These are phyloP conservation scores for Zelopaecilomyces penicillatus DNA, from an alignment of 2,329 filamentous ascomycete species.

Conservation along the genomic window DNA sequence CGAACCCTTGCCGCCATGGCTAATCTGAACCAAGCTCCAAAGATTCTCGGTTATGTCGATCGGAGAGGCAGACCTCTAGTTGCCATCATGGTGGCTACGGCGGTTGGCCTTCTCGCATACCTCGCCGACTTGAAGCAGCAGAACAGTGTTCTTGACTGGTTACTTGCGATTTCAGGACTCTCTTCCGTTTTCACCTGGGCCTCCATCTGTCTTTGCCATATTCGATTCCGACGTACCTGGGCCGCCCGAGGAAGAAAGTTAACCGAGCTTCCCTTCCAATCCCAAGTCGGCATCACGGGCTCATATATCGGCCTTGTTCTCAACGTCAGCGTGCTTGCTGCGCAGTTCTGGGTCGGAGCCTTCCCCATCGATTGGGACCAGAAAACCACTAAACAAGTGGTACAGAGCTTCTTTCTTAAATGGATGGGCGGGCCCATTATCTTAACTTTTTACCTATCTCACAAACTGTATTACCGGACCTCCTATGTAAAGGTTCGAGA, in stretches of 20 bases:
- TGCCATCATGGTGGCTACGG: constrained; percentile 59
- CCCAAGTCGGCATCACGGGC: constrained; percentile 69
- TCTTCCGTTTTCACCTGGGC: constrained; percentile 70
- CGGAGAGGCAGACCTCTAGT: constrained; percentile 70
- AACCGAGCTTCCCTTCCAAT: constrained; percentile 70
- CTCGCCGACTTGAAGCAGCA: constrained; percentile 55
- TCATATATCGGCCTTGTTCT: constrained; percentile 73
- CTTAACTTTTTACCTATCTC: constrained; percentile 57
- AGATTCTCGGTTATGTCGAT: constrained; percentile 71
- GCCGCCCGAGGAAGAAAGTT: constrained; percentile 57
- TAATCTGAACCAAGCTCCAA: constrained; percentile 76
- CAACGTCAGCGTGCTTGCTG: constrained; percentile 67
- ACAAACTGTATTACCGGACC: constrained; percentile 70
- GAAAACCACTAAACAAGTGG: constrained; percentile 37
- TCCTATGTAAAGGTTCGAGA: constrained; percentile 57
- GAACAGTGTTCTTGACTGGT: constrained; percentile 62
- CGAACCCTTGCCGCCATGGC: constrained; percentile 83
- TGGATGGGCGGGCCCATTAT: constrained; percentile 66
- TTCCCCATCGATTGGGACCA: constrained; percentile 57
- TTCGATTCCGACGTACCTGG: constrained; percentile 85
- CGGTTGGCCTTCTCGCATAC: constrained; percentile 66
- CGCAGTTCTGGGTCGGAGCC: constrained; percentile 82
- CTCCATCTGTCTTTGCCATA: constrained; percentile 82
- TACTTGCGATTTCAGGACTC: constrained; percentile 63
- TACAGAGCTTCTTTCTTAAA: constrained; percentile 62